A percentile compares a stretch with the other conserved stretches of the same genome.
Evolutionary conservation across 148 eudicot species (phyloP).

Genomic region (Chenopodium album): DNA sequence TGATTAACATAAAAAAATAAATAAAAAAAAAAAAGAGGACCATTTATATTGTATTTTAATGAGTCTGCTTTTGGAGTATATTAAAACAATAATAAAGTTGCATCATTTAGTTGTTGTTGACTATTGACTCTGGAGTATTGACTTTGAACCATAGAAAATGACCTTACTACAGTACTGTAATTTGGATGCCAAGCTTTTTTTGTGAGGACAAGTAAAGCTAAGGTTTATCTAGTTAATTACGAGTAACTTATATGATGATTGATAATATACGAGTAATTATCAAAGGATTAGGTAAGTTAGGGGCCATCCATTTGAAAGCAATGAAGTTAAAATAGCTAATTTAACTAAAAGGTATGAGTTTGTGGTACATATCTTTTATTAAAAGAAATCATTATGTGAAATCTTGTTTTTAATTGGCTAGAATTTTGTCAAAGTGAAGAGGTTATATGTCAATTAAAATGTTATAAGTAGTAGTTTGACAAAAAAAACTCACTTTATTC

Average conservation of each 20-base stretch:
- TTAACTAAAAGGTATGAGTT: too few relatives aligned
- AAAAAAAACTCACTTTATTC: too few relatives aligned
- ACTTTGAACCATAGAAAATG: conserved; percentile 47
- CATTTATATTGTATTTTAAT: neutral
- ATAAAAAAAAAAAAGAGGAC: neutral
- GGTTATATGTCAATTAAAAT: too few relatives aligned
- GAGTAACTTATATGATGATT: neutral
- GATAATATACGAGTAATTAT: too few relatives aligned
- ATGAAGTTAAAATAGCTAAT: too few relatives aligned
- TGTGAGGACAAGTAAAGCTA: neutral
- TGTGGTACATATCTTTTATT: neutral
- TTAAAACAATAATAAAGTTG: neutral
- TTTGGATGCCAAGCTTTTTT: neutral
- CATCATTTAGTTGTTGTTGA: neutral
- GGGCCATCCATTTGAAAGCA: neutral
- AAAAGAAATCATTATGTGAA: too few relatives aligned
- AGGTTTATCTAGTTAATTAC: neutral
- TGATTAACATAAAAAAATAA: neutral
- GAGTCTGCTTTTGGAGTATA: neutral
- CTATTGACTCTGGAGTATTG: conserved; percentile 63
- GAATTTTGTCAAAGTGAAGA: too few relatives aligned
- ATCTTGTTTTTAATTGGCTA: too few relatives aligned
- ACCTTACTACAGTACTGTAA: neutral
- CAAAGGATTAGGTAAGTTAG: neutral
- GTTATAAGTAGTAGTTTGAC: too few relatives aligned